Evolutionary conservation across 352 stramenopile species (phyloP).

Genomic region (Phytophthora pisi): DNA sequence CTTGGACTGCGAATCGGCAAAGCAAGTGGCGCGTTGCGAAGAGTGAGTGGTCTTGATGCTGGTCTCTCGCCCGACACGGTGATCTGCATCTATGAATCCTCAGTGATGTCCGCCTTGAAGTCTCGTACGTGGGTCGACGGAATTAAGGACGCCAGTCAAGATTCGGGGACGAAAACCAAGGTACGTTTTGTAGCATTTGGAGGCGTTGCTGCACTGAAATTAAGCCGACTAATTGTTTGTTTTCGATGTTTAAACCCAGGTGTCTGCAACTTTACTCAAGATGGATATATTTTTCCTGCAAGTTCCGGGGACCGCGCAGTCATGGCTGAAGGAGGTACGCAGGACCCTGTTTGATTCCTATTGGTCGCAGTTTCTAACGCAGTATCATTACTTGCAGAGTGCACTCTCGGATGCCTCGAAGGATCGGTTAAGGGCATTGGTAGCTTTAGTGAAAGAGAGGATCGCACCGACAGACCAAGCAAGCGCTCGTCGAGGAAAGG

Average conservation of each 20-base stretch:
- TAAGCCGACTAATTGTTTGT: neutral
- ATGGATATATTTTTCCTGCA: slow-evolving; percentile 72
- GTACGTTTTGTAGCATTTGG: slow-evolving; percentile 16
- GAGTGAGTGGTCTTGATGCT: neutral
- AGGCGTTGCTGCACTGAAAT: too few relatives aligned
- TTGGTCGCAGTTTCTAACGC: neutral
- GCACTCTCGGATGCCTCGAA: slow-evolving; percentile 26
- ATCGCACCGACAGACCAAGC: slow-evolving; percentile 32
- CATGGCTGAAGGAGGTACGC: slow-evolving; percentile 49
- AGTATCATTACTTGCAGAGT: slow-evolving; percentile 23
- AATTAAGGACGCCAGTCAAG: slow-evolving; percentile 50
- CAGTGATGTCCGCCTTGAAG: slow-evolving; percentile 23
- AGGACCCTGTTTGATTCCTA: neutral
- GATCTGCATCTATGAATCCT: slow-evolving; percentile 32
- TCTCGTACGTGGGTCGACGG: slow-evolving; percentile 45
- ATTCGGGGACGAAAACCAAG: slow-evolving; percentile 48
- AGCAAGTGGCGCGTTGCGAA: slow-evolving; percentile 34
- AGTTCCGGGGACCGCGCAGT: slow-evolving; percentile 45
- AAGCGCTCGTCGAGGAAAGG: slow-evolving; percentile 12
- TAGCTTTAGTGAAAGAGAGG: slow-evolving; percentile 46
- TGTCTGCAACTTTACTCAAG: slow-evolving; percentile 63
- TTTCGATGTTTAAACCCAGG: slow-evolving; percentile 23
- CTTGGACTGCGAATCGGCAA: slow-evolving; percentile 50
- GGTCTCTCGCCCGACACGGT: slow-evolving; percentile 4
- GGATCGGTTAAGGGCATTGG: slow-evolving; percentile 41